Evolutionary conservation across 805 yeast genomes (phyloP).

Genomic region (Zygotorulaspora danielsina): DNA sequence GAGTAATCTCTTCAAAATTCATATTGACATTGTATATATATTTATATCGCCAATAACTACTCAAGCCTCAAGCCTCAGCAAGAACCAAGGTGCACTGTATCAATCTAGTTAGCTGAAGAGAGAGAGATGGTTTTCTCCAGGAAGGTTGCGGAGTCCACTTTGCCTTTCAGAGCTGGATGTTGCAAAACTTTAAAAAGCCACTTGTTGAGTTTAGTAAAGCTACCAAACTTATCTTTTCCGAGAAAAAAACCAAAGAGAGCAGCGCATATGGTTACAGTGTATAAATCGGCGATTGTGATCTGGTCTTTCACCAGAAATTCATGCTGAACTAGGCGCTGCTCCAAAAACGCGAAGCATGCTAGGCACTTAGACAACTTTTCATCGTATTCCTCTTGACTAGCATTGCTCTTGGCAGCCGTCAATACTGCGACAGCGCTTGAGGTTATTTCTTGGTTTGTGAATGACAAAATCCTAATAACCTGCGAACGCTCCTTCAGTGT

Average conservation of each 20-base stretch:
- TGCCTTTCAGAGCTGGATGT: conserved; percentile 1
- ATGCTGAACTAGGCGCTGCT: conserved; percentile 5
- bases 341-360: conserved; percentile 5
- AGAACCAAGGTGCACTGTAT: not conserved
- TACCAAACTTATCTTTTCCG: conserved; percentile 1
- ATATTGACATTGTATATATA: not conserved
- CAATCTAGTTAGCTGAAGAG: not conserved
- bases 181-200: conserved; percentile 1
- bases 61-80: not conserved
- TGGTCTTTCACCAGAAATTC: conserved; percentile 8
- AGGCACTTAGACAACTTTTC: conserved; percentile 6
- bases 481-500: conserved; percentile 3
- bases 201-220: not conserved
- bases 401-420: conserved; percentile 9
- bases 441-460: conserved; percentile 8
- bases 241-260: not conserved
- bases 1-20: not conserved
- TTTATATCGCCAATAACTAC: not conserved
- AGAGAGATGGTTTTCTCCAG: conserved; percentile 1
- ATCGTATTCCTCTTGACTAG: conserved; percentile 6
- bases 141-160: not conserved
- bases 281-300: conserved; percentile 9
- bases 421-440: conserved; percentile 7
- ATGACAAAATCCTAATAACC: conserved; percentile 4
- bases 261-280: conserved; percentile 2